Conservation (phyloP, 805 yeast species). For the Starmerella floricola region DNA sequence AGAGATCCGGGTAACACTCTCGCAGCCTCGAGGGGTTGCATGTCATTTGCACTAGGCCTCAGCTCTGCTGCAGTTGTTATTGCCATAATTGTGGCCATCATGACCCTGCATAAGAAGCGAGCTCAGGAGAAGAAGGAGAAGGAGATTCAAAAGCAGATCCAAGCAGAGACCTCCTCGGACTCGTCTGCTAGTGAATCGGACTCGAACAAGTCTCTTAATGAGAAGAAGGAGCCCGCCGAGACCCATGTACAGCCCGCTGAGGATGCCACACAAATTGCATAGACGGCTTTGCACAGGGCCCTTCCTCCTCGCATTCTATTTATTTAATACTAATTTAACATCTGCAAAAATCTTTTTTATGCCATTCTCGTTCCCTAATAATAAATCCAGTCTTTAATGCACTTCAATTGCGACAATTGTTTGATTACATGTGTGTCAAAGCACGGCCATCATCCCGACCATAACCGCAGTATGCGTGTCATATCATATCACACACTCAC, state of each 20-base stretch:
- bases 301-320: too few species aligned
- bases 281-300: too few species aligned
- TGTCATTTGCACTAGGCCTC: slow-evolving; percentile 17
- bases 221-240: not conserved
- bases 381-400: too few species aligned
- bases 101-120: slow-evolving; percentile 5
- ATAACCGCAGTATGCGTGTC: too few species aligned
- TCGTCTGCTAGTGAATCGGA: not conserved
- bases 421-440: too few species aligned
- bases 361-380: too few species aligned
- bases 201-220: not conserved
- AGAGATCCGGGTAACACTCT: slow-evolving; percentile 9
- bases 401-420: too few species aligned
- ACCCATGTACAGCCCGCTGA: not conserved
- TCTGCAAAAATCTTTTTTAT: too few species aligned
- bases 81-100: slow-evolving; percentile 11
- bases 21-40: slow-evolving; percentile 13
- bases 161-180: not conserved
- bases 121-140: not conserved
- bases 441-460: too few species aligned
- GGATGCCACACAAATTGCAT: not conserved
- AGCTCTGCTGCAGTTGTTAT: slow-evolving; percentile 14
- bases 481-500: too few species aligned
- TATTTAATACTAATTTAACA: too few species aligned
- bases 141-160: not conserved